Evolutionary conservation across 495 filamentous ascomycete genomes (phyloP).

Genomic region (Aspergillus cavernicola): DNA sequence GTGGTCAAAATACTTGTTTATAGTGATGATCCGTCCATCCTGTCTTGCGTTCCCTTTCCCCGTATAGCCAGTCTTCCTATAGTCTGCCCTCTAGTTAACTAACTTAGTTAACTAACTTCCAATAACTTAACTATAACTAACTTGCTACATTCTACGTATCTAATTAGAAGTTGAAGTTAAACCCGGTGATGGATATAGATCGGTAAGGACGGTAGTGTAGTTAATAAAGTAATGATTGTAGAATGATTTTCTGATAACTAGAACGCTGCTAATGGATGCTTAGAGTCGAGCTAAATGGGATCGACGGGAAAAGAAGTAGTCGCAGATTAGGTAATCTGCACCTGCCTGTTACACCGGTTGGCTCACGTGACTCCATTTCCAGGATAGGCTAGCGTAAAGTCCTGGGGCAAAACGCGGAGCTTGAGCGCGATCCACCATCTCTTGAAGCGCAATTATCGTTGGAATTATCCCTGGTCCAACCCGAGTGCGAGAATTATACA

Average conservation of each 20-base stretch:
- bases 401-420: slow-evolving; percentile 34
- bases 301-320: too few relatives aligned
- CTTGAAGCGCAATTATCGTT: slow-evolving; percentile 14
- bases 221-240: too few relatives aligned
- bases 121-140: too few relatives aligned
- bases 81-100: slow-evolving; percentile 4
- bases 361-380: slow-evolving; percentile 21
- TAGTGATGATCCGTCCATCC: slow-evolving; percentile 18
- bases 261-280: too few relatives aligned
- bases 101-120: too few relatives aligned
- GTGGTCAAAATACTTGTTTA: slow-evolving; percentile 19
- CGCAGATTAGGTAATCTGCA: too few relatives aligned
- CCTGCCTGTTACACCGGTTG: too few relatives aligned
- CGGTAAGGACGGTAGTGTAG: too few relatives aligned
- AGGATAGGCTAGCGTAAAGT: slow-evolving; percentile 29
- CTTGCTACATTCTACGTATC: too few relatives aligned
- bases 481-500: background rate
- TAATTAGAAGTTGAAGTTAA: too few relatives aligned
- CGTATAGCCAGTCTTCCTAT: background rate
- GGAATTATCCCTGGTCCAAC: slow-evolving; percentile 3
- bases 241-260: too few relatives aligned
- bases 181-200: too few relatives aligned
- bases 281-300: background rate
- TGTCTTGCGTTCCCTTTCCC: slow-evolving; percentile 12
- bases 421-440: slow-evolving; percentile 23